Percentiles rank a stretch among this genome's conserved stretches.
phyloP scores from a whole-genome alignment of 2,329 filamentous ascomycete species.

The Exserohilum turcica region DNA sequence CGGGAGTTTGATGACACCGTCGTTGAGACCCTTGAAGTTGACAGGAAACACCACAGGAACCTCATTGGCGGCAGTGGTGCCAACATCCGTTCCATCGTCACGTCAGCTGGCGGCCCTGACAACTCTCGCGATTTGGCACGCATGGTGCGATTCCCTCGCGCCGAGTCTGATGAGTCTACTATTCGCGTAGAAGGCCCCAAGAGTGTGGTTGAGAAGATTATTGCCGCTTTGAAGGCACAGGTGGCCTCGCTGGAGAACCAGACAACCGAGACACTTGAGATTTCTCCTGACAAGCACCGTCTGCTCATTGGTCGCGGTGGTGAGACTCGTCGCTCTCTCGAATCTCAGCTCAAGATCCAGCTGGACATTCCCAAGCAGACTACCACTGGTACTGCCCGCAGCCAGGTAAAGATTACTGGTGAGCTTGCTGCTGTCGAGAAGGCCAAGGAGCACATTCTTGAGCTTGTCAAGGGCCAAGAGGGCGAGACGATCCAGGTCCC shows the following conservation, averaged over 20 bases:
- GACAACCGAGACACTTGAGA: constrained; percentile 75
- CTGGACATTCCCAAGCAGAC: constrained; percentile 87
- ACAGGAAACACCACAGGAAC: constrained; percentile 88
- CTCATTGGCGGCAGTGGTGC: constrained; percentile 87
- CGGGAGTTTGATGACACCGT: constrained; percentile 90
- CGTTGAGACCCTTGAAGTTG: constrained; percentile 81
- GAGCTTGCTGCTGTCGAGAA: constrained; percentile 77
- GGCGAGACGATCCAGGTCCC: constrained; percentile 88
- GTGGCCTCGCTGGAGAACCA: constrained; percentile 85
- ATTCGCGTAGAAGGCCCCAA: constrained; percentile 89
- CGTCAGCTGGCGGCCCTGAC: constrained; percentile 85
- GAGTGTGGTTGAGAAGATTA: constrained; percentile 85
- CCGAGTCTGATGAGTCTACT: constrained; percentile 77
- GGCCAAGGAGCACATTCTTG: constrained; percentile 82
- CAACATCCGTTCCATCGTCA: constrained; percentile 84
- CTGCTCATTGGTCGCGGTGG: constrained; percentile 90
- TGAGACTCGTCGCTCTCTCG: constrained; percentile 81
- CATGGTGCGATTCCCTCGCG: constrained; percentile 92
- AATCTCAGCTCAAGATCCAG: constrained; percentile 82
- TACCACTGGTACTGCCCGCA: constrained; percentile 71
- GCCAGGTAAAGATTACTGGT: constrained; percentile 84
- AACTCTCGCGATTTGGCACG: constrained; percentile 83
- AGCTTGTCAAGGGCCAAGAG: constrained; percentile 81
- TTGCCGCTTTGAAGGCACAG: constrained; percentile 78
- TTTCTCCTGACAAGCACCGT: constrained; percentile 88